Base-by-base conservation (phyloP, 2,329 filamentous ascomycete genomes). In the Alternaria sp. region DNA sequence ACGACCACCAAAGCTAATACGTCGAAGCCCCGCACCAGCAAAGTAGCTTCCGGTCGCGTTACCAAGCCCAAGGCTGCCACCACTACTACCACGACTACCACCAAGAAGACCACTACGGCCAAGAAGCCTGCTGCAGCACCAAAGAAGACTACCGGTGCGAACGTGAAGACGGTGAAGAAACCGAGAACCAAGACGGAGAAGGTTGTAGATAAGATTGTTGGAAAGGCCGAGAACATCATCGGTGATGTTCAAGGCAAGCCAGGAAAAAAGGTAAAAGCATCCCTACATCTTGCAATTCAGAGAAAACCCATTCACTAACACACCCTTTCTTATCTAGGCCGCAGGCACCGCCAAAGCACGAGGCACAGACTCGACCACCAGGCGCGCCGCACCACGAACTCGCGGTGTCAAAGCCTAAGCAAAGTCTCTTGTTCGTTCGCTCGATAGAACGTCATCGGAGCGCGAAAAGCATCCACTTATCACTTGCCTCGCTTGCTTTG, bases 1-100 rank as follows among this genome's bases (percentile, higher is more conserved):
- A 63, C 74, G 0, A 67, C 72, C 5, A 76, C 75, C 67, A 80
- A 78, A 69, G 75, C 78, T 52, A 72, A 72, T 55, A 68, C 70
- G n/a, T 65, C 63, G 14, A 75, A 75, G 64, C 71, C 71, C 40
- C 70, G 74, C 49, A 67, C 75, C 44, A 77, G 34, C 36, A 58
- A 58, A 41, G 54, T 53, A 11, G 26, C 40, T 21, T 42, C 49
- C n/a, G 48, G 54, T 2, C 48, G 54, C 28, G 48, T 56, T 24
- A 49, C 53, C 28, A 80, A 77, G 46, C 74, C 75, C 71, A 80
- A 78, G 68, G 75, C 79, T 51, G 72, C 71, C 56, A 70, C 69
- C 9, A 65, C 52, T 2, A 49, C 26, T 2, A 42, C 34, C n/a
- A 40, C 36, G 14, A 31, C 39, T 23, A 29, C 24, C 7, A 36